Conservation (phyloP, 2,329 filamentous ascomycete genomes). For the Penicillium sp. region DNA sequence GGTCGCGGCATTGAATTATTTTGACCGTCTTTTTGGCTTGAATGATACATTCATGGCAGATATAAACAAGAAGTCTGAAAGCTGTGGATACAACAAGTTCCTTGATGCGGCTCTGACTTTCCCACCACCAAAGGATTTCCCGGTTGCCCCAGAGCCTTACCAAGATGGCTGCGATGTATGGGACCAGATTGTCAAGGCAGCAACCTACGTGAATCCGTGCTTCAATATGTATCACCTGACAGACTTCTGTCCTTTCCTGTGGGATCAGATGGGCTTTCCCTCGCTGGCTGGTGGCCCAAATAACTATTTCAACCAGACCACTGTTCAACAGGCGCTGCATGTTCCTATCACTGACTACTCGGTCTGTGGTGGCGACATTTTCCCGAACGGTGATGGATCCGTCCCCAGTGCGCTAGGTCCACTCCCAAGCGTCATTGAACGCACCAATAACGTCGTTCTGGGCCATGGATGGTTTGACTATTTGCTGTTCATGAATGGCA, state of each 20-base stretch:
- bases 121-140: conserved; percentile 65
- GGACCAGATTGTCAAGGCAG: conserved; percentile 55
- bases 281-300: conserved; percentile 63
- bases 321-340: conserved; percentile 68
- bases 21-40: conserved; percentile 42
- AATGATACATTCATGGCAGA: conserved; percentile 42
- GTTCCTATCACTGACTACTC: conserved; percentile 50
- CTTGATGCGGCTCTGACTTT: conserved; percentile 56
- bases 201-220: conserved; percentile 66
- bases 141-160: conserved; percentile 45
- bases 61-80: conserved; percentile 40
- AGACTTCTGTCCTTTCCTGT: conserved; percentile 68
- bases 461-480: conserved; percentile 71
- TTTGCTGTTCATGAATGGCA: conserved; percentile 67
- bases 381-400: conserved; percentile 53
- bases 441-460: conserved; percentile 71
- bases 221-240: conserved; percentile 74
- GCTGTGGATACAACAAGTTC: conserved; percentile 48
- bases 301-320: conserved; percentile 69
- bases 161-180: conserved; percentile 58
- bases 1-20: conserved; percentile 44
- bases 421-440: conserved; percentile 71
- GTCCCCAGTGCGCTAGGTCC: conserved; percentile 32
- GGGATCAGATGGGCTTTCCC: conserved; percentile 67
- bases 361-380: conserved; percentile 38